Evolutionary conservation across 345 rosid species (phyloP), one percentile per base, ranked within the genome.

Genomic region (Alliaria petiolata): DNA sequence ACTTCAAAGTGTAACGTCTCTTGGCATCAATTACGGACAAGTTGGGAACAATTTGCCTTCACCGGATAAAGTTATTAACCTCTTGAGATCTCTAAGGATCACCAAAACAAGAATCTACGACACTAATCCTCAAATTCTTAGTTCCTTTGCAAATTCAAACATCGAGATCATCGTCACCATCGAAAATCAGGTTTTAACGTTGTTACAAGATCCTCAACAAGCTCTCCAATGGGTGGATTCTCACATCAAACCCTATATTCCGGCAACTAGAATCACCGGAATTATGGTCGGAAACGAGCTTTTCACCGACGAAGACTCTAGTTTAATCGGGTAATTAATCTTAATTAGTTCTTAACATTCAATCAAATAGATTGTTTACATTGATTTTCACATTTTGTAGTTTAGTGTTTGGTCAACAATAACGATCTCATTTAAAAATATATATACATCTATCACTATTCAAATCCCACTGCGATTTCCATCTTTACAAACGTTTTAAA

Each of bases 11-110:
- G 96, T 84, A 6, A 62, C 50, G 14, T 84, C 87, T 22, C 76
- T 91, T 52, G 99, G 97, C 20, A 89, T 95, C 81, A 95, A 91
- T 28, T 95, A 95, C 33, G 99, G 99, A 3, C 99, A 95, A 82
- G 78, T 95, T 45, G 99, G 74, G 17, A 82, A 88, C 77, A 80
- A 91, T 82, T 73, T 95, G 72, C 97, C 86, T 6, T 66, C 87
- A 7, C 95, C 99, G 1, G 85, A 86, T 40, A 80, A 70, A 63
- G 99, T 91, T 13, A 80, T 88, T 11, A 84, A 75, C 60, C 93
- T 95, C 62, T 39, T 95, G 61, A 78, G 82, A 58, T 79, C 97
- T 40, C 65, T 89, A 25, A 84, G 82, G 83, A 39, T 91, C 42
- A 86, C 84, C 6, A 91, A 87, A 77, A 81, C 90, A 22, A 85